Base-by-base conservation (phyloP, 257 asterid species). In the Henckelia pumila region DNA sequence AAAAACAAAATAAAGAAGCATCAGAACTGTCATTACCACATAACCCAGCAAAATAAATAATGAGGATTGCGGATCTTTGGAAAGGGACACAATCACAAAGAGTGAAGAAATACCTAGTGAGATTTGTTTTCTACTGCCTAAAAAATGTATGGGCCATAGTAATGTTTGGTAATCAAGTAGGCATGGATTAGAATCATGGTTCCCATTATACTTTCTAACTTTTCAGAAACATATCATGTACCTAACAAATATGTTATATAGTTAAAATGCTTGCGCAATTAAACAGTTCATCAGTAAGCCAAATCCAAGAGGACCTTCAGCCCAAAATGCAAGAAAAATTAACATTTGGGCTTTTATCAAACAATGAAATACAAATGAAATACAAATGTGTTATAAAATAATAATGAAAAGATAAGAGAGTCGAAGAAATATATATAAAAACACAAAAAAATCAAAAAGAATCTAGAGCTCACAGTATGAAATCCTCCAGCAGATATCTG, bases 301-400 rank as follows among this genome's bases (percentile, higher is more conserved):
- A 81, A 90, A 90, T 73, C 97, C 97, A 40, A 88, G 81, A 32
- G 96, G 90, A 77, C 95, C 97, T 81, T 90, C 97, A 23, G 86
- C 72, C 96, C 97, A 90, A 75, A 84, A 96, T 90, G 92, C 66
- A 74, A 79, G 68, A 69, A 78, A 73, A 73, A 10, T 13, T 56
- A 78, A 40, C 61, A 70, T 53, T 56, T 55, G 56, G 59, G 52
- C 61, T 44, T 82, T 35, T 35, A 35, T 8, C 62, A 55, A 76
- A 77, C 53, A 68, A 58, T 67, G 62, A 69, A 65, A n/a, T n/a
- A n/a, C n/a, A n/a, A n/a, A n/a, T n/a, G n/a, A 26, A n/a, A 75
- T 65, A 59, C 37, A 50, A 20, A 44, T 19, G 35, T 22, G 4
- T n/a, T n/a, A n/a, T n/a, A n/a, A n/a, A n/a, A n/a, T n/a, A n/a